Percentiles rank a stretch among this genome's conserved stretches.
Conservation (phyloP, 176 grass and related monocot species). For the Carex scoparia region DNA sequence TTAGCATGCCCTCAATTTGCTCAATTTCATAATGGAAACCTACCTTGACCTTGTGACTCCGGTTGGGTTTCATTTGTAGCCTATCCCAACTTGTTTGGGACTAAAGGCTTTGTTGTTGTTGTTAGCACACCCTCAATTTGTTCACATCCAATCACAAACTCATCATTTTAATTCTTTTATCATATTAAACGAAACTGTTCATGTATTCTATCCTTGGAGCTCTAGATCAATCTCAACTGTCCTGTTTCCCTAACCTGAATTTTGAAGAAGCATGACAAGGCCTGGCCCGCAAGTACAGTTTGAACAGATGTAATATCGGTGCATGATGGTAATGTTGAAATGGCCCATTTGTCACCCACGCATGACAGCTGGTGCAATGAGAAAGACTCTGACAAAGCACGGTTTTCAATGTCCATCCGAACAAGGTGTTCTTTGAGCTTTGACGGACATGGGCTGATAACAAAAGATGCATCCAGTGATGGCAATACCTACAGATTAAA, state of each 20-base stretch:
- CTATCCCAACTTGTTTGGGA: too few species aligned
- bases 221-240: slow-evolving; percentile 1
- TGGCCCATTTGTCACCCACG: slow-evolving; percentile 53
- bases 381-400: slow-evolving; percentile 58
- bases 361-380: slow-evolving; percentile 78
- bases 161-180: background rate
- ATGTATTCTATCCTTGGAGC: background rate
- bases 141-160: background rate
- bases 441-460: slow-evolving; percentile 62
- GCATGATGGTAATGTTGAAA: slow-evolving; percentile 62
- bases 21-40: too few species aligned
- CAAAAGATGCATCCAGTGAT: slow-evolving; percentile 77
- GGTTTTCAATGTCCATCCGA: slow-evolving; percentile 75
- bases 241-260: slow-evolving; percentile 57
- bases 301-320: slow-evolving; percentile 49
- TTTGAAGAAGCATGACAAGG: slow-evolving; percentile 83
- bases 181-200: background rate
- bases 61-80: too few species aligned
- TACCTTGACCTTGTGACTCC: too few species aligned
- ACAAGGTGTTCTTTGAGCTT: slow-evolving; percentile 85
- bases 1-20: background rate
- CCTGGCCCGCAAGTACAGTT: slow-evolving; percentile 57
- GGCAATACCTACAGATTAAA: slow-evolving; percentile 60
- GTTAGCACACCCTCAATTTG: background rate
- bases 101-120: too few species aligned